Percentiles rank a stretch among this genome's conserved stretches.
phyloP scores from a whole-genome alignment of 1,284 basidiomycete genomes.

The Papiliotrema flavescens region DNA sequence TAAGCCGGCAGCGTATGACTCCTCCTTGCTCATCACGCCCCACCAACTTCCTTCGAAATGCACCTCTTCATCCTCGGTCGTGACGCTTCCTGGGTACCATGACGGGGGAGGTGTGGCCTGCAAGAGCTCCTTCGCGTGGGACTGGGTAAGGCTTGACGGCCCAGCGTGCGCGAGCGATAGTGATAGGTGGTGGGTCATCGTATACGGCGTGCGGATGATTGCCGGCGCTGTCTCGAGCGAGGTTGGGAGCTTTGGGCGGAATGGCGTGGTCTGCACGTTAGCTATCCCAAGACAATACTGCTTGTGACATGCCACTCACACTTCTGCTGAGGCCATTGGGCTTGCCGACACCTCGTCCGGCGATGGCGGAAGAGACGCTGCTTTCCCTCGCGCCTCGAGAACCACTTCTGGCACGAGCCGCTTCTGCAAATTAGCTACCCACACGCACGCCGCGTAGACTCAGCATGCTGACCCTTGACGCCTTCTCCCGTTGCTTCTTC shows the following conservation, averaged over 20 bases:
- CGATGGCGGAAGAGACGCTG: conserved; percentile 16
- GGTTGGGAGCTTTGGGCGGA: conserved; percentile 40
- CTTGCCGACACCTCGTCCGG: conserved; percentile 20
- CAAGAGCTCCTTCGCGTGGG: conserved; percentile 39
- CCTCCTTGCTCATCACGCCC: conserved; percentile 35
- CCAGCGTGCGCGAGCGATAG: conserved; percentile 32
- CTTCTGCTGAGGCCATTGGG: conserved; percentile 14
- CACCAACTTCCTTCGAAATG: conserved; percentile 45
- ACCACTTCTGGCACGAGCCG: conserved; percentile 7
- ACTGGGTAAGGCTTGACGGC: conserved; percentile 41
- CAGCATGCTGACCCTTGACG: not conserved
- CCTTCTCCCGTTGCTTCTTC: not conserved
- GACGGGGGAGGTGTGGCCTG: conserved; percentile 28
- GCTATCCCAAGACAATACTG: too few species aligned
- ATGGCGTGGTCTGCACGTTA: conserved; percentile 27
- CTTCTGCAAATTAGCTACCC: conserved; percentile 2
- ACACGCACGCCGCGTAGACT: too few species aligned
- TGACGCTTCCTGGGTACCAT: conserved; percentile 31
- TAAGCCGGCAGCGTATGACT: conserved; percentile 34
- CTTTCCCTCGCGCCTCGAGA: conserved; percentile 15
- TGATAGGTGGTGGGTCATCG: conserved; percentile 56
- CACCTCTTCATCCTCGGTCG: conserved; percentile 33
- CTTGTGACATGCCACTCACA: conserved; percentile 11
- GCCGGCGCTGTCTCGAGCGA: conserved; percentile 54
- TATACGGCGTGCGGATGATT: conserved; percentile 68